Evolutionary conservation across 208 protist genomes (phyloP), one percentile per base, ranked within the genome.

Genomic region (Phytomonas francai): DNA sequence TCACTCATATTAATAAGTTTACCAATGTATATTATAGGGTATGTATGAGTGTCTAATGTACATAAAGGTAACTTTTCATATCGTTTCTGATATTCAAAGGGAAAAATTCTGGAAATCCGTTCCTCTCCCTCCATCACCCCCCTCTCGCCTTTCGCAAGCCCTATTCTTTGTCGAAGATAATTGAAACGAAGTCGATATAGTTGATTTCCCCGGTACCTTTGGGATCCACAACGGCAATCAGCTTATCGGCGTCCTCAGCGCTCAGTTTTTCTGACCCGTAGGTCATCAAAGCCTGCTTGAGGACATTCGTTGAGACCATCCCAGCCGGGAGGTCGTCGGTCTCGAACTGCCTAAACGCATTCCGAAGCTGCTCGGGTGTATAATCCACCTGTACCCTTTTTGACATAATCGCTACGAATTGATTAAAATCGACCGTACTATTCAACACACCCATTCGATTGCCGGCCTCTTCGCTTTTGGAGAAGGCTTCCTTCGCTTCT

Each of bases 311-410:
- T n/a, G 85, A 91, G 14, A 97, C 90, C 57, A 77, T 89, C 0
- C 94, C 94, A 8, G 67, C 34, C 22, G 86, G 85, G 65, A 88
- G 69, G 65, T 95, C 89, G 3, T 88, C 84, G 2, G 82, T 95
- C 64, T 97, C 92, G 70, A 97, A 97, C 28, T 96, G 70, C 79
- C 94, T 89, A 59, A 97, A 97, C 8, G 94, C 91, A 29, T 62
- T 80, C 3, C 85, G 85, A 14, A 97, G 81, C 77, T 97, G 86
- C 63, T 96, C 88, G 0, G 79, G 73, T 3, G 88, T 95, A 70
- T 93, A 96, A 30, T 93, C 84, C 19, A 85, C 85, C 71, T 93
- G 84, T 56, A 97, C 86, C 1, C 89, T 81, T 31, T 77, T 79
- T 29, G 84, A 81, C 92, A 97, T 95, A 32, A 97, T 81, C 14